A percentile compares a stretch with the other conserved stretches of the same genome.
Conservation (phyloP, 306 rosid species). For the Astragalus membranaceus region DNA sequence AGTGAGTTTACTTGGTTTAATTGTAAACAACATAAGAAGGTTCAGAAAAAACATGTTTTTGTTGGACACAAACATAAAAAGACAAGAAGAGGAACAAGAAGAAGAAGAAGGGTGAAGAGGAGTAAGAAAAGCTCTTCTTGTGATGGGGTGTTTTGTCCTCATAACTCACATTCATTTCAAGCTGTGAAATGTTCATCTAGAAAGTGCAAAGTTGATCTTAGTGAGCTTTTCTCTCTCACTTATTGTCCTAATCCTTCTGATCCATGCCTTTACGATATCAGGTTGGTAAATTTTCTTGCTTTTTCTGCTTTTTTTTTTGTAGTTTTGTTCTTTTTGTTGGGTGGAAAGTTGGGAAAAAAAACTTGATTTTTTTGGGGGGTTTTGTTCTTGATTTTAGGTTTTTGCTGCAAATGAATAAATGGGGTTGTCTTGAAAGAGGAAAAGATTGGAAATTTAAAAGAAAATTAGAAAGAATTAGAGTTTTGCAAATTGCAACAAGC, state of each 20-base stretch:
- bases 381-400: neutral
- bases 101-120: neutral
- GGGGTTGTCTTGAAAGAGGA: conserved; percentile 13
- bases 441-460: neutral
- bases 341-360: neutral
- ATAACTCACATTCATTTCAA: conserved; percentile 39
- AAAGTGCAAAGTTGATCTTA: conserved; percentile 38
- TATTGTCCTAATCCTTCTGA: conserved; percentile 39
- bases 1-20: conserved; percentile 78
- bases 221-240: conserved; percentile 29
- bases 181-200: conserved; percentile 36
- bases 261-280: conserved; percentile 64
- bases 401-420: neutral
- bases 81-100: neutral
- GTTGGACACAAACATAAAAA: neutral
- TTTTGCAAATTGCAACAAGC: neutral
- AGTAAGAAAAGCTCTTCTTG: neutral
- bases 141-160: conserved; percentile 35
- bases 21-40: neutral
- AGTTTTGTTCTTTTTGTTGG: neutral
- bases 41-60: neutral
- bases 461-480: neutral
- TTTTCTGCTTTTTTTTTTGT: neutral
- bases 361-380: neutral
- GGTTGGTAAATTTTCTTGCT: conserved; percentile 24